Conservation (phyloP, 495 filamentous ascomycete species). For the Neurospora sp. region DNA sequence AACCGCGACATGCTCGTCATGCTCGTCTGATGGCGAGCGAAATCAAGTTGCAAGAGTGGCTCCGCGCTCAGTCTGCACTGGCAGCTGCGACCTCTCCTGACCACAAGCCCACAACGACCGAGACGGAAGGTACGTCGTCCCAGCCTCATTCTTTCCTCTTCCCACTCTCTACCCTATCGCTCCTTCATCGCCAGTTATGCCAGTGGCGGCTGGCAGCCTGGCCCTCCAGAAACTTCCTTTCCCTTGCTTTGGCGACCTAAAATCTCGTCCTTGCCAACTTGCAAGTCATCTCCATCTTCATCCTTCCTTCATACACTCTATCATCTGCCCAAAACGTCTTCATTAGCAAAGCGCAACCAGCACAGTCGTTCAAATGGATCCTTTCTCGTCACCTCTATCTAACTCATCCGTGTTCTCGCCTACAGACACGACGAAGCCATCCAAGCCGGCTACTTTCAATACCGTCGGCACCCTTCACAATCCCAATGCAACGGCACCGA, state of each 20-base stretch:
- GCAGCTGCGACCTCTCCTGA: not conserved
- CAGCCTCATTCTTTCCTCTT: not conserved
- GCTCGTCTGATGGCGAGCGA: not conserved
- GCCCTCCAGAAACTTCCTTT: not conserved
- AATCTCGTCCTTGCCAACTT: not conserved
- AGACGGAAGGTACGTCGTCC: not conserved
- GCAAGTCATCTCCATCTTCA: not conserved
- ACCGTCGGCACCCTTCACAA: slow-evolving; percentile 40
- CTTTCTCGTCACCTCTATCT: slow-evolving; percentile 1
- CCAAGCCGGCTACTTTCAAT: slow-evolving; percentile 27
- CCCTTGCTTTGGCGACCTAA: not conserved
- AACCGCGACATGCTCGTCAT: not conserved
- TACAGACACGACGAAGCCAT: slow-evolving; percentile 1
- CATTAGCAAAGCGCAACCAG: slow-evolving; percentile 5
- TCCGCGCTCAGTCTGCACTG: not conserved
- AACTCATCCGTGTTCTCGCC: not conserved
- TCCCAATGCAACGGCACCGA: slow-evolving; percentile 22
- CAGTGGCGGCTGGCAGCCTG: not conserved
- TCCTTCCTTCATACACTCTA: not conserved
- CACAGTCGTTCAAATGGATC: slow-evolving; percentile 5
- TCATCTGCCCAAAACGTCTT: not conserved
- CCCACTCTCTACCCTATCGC: not conserved
- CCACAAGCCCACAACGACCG: not conserved
- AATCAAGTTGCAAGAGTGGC: not conserved
- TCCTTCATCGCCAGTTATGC: not conserved